Evolutionary conservation across 169 alveolate genomes (phyloP).

Genomic region (Cyclospora cayetanensis): DNA sequence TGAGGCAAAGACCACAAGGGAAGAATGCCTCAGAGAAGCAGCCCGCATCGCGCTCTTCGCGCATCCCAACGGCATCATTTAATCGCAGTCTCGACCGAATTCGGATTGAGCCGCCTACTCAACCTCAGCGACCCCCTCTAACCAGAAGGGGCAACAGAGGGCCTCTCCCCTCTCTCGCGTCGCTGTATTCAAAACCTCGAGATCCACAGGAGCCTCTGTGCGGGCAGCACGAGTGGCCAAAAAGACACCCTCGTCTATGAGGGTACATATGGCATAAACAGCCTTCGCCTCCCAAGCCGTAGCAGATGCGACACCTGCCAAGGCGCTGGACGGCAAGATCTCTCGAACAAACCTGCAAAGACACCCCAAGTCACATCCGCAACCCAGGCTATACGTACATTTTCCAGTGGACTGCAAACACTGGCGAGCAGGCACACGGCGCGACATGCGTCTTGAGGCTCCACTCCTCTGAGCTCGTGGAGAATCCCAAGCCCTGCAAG

Average conservation of each 20-base stretch:
- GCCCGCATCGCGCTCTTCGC: neutral
- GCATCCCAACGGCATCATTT: neutral
- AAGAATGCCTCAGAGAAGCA: neutral
- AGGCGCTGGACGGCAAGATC: neutral
- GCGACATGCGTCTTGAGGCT: too few species aligned
- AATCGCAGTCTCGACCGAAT: neutral
- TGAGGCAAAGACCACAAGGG: neutral
- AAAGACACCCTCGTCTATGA: constrained; percentile 42
- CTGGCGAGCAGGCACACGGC: too few species aligned
- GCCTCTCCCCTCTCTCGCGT: neutral
- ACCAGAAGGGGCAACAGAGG: constrained; percentile 24
- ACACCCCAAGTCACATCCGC: neutral
- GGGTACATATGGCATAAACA: constrained; percentile 18
- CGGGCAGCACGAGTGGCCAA: constrained; percentile 29
- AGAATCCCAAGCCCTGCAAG: too few species aligned
- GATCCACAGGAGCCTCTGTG: neutral
- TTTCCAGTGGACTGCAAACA: neutral
- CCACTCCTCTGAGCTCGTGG: too few species aligned
- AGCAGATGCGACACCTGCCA: neutral
- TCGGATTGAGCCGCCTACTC: neutral
- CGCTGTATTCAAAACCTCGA: neutral
- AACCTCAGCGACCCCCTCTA: constrained; percentile 35
- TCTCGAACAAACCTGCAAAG: constrained; percentile 27
- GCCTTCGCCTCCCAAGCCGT: constrained; percentile 56
- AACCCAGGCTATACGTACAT: neutral